Evolutionary conservation across 345 rosid genomes (phyloP).

Genomic region (Dipteronia dyeriana): DNA sequence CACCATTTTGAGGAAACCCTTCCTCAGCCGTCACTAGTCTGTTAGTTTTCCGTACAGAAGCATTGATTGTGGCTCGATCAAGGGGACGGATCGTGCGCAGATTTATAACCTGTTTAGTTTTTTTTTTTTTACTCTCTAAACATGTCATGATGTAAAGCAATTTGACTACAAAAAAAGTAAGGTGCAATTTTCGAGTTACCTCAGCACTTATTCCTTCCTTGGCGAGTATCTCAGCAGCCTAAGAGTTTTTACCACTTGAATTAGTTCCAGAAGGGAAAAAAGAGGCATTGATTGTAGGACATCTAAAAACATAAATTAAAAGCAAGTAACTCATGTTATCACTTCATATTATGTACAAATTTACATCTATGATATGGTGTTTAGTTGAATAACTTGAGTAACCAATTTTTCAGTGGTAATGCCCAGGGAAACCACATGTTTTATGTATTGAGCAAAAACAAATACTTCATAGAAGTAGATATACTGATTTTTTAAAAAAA

Average conservation of each 20-base stretch:
- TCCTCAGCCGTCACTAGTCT: slow-evolving; percentile 94
- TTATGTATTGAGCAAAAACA: background rate
- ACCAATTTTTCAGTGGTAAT: no score
- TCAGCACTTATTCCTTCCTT: slow-evolving; percentile 88
- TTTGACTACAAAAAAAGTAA: background rate
- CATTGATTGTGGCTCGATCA: slow-evolving; percentile 76
- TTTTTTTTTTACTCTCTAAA: background rate
- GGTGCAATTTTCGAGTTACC: slow-evolving; percentile 46
- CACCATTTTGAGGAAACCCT: slow-evolving; percentile 93
- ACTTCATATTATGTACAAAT: no score
- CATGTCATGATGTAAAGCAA: slow-evolving; percentile 1
- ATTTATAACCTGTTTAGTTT: slow-evolving; percentile 64
- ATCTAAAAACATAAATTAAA: no score
- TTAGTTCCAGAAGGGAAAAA: background rate
- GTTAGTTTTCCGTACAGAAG: slow-evolving; percentile 93
- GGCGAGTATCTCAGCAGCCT: slow-evolving; percentile 88
- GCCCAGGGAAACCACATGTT: background rate
- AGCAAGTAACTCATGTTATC: no score
- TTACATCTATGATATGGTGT: no score
- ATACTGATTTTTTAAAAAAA: background rate
- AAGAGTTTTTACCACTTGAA: background rate
- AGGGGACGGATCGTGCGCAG: slow-evolving; percentile 85
- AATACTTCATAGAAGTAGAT: background rate
- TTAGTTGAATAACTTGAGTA: no score
- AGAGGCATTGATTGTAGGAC: background rate